Evolutionary conservation across 2,329 filamentous ascomycete genomes (phyloP).

Genomic region (Alternaria burnsii): DNA sequence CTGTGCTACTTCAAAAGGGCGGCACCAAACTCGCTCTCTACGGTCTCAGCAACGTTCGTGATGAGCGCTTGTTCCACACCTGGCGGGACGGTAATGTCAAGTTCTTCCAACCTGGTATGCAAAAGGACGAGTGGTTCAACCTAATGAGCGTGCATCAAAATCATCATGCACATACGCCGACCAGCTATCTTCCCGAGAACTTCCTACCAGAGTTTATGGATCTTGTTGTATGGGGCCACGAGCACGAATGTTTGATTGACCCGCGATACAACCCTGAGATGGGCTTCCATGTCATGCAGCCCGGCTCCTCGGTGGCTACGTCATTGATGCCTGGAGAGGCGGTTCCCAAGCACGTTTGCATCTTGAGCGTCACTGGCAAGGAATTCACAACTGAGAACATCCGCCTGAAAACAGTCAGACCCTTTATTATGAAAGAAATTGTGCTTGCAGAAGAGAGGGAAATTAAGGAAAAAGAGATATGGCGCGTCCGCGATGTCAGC

Average conservation of each 20-base stretch:
- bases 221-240: conserved; percentile 94
- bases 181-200: conserved; percentile 92
- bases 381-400: conserved; percentile 83
- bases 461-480: conserved; percentile 78
- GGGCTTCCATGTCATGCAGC: conserved; percentile 95
- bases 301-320: conserved; percentile 93
- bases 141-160: conserved; percentile 96
- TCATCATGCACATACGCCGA: conserved; percentile 89
- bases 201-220: conserved; percentile 92
- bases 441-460: conserved; percentile 76
- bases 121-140: conserved; percentile 94
- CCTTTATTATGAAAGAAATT: conserved; percentile 88
- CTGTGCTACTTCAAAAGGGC: conserved; percentile 91
- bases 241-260: conserved; percentile 94
- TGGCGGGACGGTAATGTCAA: conserved; percentile 93
- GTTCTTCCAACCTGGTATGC: conserved; percentile 84
- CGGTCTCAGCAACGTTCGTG: conserved; percentile 93
- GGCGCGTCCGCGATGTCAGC: conserved; percentile 81
- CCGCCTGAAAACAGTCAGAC: conserved; percentile 85
- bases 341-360: conserved; percentile 87
- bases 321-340: conserved; percentile 91
- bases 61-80: conserved; percentile 92
- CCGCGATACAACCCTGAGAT: conserved; percentile 84
- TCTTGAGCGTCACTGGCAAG: conserved; percentile 83
- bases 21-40: conserved; percentile 91